Conservation (phyloP, 768 basidiomycete genomes). For the Podaxis rugospora region DNA sequence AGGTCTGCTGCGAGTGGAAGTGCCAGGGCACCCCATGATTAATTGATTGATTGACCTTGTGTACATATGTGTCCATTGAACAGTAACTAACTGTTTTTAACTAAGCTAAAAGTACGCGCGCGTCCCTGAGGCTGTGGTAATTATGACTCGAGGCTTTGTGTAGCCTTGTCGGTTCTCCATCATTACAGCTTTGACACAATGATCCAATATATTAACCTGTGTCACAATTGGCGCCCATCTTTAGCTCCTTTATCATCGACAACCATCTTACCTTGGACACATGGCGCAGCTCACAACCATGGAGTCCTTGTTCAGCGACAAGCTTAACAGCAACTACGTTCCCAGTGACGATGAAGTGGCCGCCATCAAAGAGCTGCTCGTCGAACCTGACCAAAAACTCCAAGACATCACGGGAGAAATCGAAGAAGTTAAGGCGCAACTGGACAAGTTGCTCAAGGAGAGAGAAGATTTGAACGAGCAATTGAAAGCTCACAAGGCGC, state of each 20-base stretch:
- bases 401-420: conserved; percentile 8
- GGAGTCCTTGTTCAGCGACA: conserved; percentile 10
- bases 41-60: background rate
- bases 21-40: conserved; percentile 21
- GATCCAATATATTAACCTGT: background rate
- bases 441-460: conserved; percentile 3
- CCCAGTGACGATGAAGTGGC: conserved; percentile 10
- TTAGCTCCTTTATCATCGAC: background rate
- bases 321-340: conserved; percentile 11
- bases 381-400: conserved; percentile 8
- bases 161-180: background rate
- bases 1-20: conserved; percentile 39
- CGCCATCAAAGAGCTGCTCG: conserved; percentile 6
- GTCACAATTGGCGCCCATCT: background rate
- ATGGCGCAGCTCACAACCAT: conserved; percentile 9
- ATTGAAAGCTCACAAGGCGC: conserved; percentile 8
- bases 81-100: background rate
- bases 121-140: no score
- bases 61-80: background rate
- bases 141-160: no score
- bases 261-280: background rate
- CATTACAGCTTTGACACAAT: background rate
- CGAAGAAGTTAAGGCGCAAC: background rate
- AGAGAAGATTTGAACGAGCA: conserved; percentile 1
- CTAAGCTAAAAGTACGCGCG: background rate